These are phyloP conservation scores for Phellinidium pouzarii DNA, from an alignment of 1,284 basidiomycete species.

Conservation along the genomic window DNA sequence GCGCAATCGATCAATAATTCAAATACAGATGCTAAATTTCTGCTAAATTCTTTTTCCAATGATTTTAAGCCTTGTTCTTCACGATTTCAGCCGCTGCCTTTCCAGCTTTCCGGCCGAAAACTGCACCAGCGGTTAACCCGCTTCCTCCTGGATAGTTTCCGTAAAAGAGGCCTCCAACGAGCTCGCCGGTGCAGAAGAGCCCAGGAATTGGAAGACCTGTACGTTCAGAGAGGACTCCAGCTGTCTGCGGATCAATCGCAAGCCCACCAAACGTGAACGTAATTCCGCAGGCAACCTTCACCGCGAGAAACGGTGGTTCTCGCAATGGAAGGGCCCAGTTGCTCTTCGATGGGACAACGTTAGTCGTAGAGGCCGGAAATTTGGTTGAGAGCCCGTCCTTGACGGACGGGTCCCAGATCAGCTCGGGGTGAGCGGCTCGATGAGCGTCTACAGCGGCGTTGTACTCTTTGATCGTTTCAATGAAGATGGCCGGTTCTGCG, in stretches of 20 bases:
- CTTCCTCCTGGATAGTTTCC: conserved; percentile 63
- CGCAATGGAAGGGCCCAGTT: conserved; percentile 58
- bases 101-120: conserved; percentile 60
- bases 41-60: neutral
- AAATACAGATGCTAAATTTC: neutral
- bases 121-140: conserved; percentile 58
- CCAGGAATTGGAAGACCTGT: conserved; percentile 40
- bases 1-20: no score
- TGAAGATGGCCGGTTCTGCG: conserved; percentile 34
- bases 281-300: conserved; percentile 60
- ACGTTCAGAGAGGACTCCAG: conserved; percentile 41
- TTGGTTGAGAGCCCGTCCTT: conserved; percentile 55
- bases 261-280: conserved; percentile 69
- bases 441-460: conserved; percentile 41
- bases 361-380: conserved; percentile 26
- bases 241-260: conserved; percentile 47
- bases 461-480: conserved; percentile 42
- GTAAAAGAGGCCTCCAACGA: conserved; percentile 58
- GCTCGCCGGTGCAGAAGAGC: conserved; percentile 58
- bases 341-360: conserved; percentile 37
- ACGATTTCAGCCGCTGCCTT: conserved; percentile 33
- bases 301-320: conserved; percentile 49
- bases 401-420: conserved; percentile 50
- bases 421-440: conserved; percentile 30
- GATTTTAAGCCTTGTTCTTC: neutral